Evolutionary conservation across 129 eudicot species (phyloP).

Genomic region (Chrysanthemum seticuspe): DNA sequence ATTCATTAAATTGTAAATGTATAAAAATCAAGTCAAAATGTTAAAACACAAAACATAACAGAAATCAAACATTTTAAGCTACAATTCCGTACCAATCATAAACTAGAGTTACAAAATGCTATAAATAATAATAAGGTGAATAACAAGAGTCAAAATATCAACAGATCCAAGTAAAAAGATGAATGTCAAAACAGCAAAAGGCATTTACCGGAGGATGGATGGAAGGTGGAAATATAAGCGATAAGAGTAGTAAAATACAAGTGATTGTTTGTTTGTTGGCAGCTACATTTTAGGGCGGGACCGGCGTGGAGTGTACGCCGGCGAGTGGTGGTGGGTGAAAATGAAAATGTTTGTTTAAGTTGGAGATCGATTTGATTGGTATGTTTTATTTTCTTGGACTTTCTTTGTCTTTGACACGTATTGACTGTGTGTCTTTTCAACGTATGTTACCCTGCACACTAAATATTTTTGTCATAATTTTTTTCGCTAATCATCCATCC

Average conservation of each 20-base stretch:
- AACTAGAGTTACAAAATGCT: conserved; percentile 9
- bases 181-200: neutral
- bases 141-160: neutral
- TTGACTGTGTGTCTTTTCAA: conserved; percentile 9
- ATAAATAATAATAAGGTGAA: neutral
- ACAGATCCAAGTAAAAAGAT: conserved; percentile 21
- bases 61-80: neutral
- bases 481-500: no score
- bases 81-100: conserved; percentile 19
- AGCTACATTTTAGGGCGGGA: conserved; percentile 29
- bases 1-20: no score
- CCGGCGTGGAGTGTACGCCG: conserved; percentile 41
- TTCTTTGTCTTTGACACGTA: conserved; percentile 20
- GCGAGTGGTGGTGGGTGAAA: conserved; percentile 24
- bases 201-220: conserved; percentile 18
- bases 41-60: neutral
- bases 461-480: no score
- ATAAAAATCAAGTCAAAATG: no score
- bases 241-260: neutral
- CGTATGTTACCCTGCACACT: neutral
- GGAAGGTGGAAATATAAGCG: neutral
- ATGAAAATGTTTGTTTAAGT: neutral
- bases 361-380: conserved; percentile 13
- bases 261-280: neutral
- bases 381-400: neutral